phyloP scores from a whole-genome alignment of 305 asterid genomes.

The Lippia alba region DNA sequence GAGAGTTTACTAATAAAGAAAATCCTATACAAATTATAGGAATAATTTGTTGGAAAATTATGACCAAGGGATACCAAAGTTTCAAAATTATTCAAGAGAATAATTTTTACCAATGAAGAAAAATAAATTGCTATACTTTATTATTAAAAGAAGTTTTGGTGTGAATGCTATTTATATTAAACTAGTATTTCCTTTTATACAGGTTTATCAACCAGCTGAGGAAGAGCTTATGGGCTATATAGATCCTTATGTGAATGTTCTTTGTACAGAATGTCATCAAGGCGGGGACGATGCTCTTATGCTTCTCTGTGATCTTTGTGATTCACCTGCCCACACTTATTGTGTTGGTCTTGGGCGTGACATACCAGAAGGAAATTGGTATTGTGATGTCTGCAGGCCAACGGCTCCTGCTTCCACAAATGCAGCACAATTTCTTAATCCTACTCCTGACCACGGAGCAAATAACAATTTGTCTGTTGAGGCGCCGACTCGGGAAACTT shows the following conservation, averaged over 20 bases:
- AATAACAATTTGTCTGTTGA: conserved; percentile 45
- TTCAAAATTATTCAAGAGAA: too few species aligned
- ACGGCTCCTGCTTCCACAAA: conserved; percentile 53
- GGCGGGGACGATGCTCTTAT: conserved; percentile 80
- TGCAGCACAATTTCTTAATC: conserved; percentile 44
- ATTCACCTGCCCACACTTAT: conserved; percentile 80
- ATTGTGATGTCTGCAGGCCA: conserved; percentile 76
- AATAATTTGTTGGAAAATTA: too few species aligned
- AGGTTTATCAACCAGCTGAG: conserved; percentile 85
- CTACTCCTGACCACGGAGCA: conserved; percentile 47
- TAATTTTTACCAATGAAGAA: too few species aligned
- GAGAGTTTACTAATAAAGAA: too few species aligned
- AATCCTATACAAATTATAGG: too few species aligned
- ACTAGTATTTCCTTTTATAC: conserved; percentile 6
- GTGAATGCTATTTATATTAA: too few species aligned
- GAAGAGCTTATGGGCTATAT: conserved; percentile 78
- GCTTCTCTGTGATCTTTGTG: conserved; percentile 87
- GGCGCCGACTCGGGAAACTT: conserved; percentile 53
- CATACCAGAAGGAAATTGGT: conserved; percentile 90
- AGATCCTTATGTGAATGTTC: conserved; percentile 67
- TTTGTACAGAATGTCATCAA: conserved; percentile 68
- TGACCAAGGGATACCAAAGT: too few species aligned
- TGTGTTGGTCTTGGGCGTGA: conserved; percentile 81
- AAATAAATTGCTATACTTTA: too few species aligned
- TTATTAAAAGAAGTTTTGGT: too few species aligned